Percentiles rank a stretch among this genome's conserved stretches.
These are phyloP conservation scores for Thermoascus crustaceus DNA, from an alignment of 2,329 filamentous ascomycete genomes.

Conservation along the genomic window DNA sequence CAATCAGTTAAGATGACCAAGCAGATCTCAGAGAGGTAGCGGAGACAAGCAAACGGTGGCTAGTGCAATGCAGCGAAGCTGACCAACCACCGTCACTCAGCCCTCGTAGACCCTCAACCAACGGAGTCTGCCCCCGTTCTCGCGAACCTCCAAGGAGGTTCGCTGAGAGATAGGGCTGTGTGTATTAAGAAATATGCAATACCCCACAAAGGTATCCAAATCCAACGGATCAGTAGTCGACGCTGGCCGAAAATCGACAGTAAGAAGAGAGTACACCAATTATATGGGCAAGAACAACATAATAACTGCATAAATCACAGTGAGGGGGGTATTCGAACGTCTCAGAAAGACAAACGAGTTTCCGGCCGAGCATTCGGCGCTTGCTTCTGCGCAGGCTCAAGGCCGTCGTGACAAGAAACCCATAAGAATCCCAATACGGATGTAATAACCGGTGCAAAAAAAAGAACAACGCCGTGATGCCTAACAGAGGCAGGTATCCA, in stretches of 20 bases:
- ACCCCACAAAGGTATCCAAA: slow-evolving; percentile 6
- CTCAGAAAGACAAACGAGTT: slow-evolving; percentile 4
- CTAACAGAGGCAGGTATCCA: slow-evolving; percentile 11
- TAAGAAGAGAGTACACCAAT: neutral
- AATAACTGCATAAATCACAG: slow-evolving; percentile 3
- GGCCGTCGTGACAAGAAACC: slow-evolving; percentile 6
- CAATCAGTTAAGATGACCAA: slow-evolving; percentile 26
- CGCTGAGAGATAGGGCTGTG: neutral
- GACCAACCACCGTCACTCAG: slow-evolving; percentile 17
- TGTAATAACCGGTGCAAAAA: slow-evolving; percentile 6
- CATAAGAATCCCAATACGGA: slow-evolving; percentile 5
- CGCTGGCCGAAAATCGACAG: neutral
- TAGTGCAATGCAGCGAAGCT: slow-evolving; percentile 31
- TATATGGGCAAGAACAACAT: slow-evolving; percentile 2
- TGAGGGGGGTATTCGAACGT: slow-evolving; percentile 4
- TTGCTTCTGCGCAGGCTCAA: slow-evolving; percentile 11
- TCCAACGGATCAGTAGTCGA: neutral
- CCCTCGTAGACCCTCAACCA: slow-evolving; percentile 2
- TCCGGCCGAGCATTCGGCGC: slow-evolving; percentile 11
- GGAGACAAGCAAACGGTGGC: slow-evolving; percentile 7
- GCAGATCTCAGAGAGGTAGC: slow-evolving; percentile 13
- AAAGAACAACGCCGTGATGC: slow-evolving; percentile 8
- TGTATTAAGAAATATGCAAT: slow-evolving; percentile 1
- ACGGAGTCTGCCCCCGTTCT: slow-evolving; percentile 3
- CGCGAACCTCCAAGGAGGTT: slow-evolving; percentile 1